A percentile compares a stretch with the other conserved stretches of the same genome.
These are phyloP conservation scores for Orbilia oligospora DNA, from an alignment of 2,329 filamentous ascomycete genomes.

Conservation along the genomic window DNA sequence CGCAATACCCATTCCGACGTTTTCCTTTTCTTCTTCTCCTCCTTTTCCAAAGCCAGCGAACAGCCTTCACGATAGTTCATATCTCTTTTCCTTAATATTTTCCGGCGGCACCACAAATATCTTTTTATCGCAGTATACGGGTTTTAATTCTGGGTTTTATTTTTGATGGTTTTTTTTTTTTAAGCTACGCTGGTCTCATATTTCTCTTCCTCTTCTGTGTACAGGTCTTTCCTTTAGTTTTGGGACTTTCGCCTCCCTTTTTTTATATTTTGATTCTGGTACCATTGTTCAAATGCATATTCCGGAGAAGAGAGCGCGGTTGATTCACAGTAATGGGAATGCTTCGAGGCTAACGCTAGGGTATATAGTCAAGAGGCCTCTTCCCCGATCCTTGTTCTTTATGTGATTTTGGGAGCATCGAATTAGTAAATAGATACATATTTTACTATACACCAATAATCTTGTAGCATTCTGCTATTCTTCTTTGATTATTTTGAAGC, in stretches of 20 bases:
- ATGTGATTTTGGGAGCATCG: constrained; percentile 6
- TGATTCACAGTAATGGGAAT: neutral
- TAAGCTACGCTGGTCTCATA: neutral
- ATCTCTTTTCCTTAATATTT: neutral
- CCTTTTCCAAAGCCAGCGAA: neutral
- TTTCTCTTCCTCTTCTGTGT: constrained; percentile 3
- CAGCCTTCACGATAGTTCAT: neutral
- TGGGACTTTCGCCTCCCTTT: neutral
- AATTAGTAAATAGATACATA: constrained; percentile 18
- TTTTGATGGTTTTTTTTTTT: neutral
- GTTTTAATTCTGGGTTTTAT: constrained; percentile 23
- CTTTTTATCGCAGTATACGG: constrained; percentile 1
- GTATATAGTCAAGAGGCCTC: neutral
- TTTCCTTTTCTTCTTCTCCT: neutral
- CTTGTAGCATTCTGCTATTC: neutral
- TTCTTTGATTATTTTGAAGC: no score
- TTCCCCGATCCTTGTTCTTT: neutral
- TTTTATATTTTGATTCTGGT: neutral
- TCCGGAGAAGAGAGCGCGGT: constrained; percentile 14
- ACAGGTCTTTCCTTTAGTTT: constrained; percentile 18
- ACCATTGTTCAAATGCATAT: constrained; percentile 5
- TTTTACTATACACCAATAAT: constrained; percentile 3
- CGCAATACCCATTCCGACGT: neutral
- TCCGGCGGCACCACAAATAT: constrained; percentile 1
- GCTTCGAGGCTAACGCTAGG: neutral